Evolutionary conservation across 768 basidiomycete species (phyloP), one percentile per base, ranked within the genome.

Genomic region (Naganishia antarctica): DNA sequence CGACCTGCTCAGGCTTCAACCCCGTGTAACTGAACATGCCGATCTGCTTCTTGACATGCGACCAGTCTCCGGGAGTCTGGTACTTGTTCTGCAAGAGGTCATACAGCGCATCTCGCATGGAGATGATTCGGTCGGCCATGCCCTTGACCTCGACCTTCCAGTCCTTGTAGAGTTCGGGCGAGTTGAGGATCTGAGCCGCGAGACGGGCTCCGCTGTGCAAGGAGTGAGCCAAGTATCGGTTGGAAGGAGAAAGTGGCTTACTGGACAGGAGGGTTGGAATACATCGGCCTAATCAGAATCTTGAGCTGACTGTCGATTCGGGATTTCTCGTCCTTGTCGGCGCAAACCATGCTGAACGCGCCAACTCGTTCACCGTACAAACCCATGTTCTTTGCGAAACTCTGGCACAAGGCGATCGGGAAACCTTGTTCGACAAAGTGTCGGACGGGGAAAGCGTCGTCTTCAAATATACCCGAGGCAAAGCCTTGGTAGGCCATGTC

Each of bases 401-500:
- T 92, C 78, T 99, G 96, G 68, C 88, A 84, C 26, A 98, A 84
- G 29, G 92, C 89, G 70, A 93, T 79, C 74, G 92, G 87, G 80
- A 96, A 92, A 25, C 91, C 90, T 76, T 91, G 82, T 21, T 85
- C 82, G 60, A 94, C 89, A 77, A 99, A 98, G 80, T 94, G 85
- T 69, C 94, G 89, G 64, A 97, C 85, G 32, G 94, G 91, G 78
- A 90, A 93, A 12, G 94, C 96, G 74, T 99, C 96, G 62, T 85
- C 86, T 69, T 86, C 77, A 69, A 90, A 91, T 58, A 86, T 86
- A 57, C 96, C 96, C 25, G 93, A 96, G 37, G 96, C 94, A 77
- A 99, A 99, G 58, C 96, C 96, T 79, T 96, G 91, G 82, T 99
- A 99, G 16, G 96, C 94, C 92, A 97, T 97, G 80, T 99, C 96